Base-by-base conservation (phyloP, 2,329 filamentous ascomycete genomes). In the Fusarium sp. region DNA sequence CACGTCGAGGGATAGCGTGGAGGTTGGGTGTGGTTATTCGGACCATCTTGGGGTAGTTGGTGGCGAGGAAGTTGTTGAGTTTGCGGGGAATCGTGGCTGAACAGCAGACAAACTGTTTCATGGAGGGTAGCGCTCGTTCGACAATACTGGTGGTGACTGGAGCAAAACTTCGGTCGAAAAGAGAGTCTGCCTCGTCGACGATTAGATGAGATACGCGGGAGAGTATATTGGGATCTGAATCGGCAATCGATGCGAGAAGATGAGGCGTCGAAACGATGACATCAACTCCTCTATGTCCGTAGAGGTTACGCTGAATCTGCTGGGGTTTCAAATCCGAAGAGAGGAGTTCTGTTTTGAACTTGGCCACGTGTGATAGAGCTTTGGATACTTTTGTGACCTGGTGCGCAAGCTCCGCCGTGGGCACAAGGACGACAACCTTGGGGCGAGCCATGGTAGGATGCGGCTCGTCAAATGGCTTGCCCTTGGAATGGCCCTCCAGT, bases 21-120 rank as follows among this genome's bases (percentile, higher is more conserved):
- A 99, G 88, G 78, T 98, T 98, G 1, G 96, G 96, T 1, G 96
- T 99, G 3, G 95, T 95, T 70, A 99, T 91, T 68, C 96, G 92
- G 49, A 87, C 85, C 83, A 97, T 94, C 75, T 93, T 87, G 1
- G 96, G 95, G 81, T 95, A 98, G 71, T 91, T 91, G 69, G 90
- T 89, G 58, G 90, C 89, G n/a, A 99, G 88, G 80, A 93, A 94
- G 73, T 89, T 91, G 84, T 99, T 96, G 23, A 99, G 88, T 75
- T 93, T 93, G 72, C 92, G 90, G 4, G 97, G 96, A 69, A 99
- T 98, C 10, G 96, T 99, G 57, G 96, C 96, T 7, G 95, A 98
- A 85, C 96, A 99, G 72, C 98, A 89, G 51, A 99, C 87, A 29
- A 99, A 87, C 79, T 97, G 93, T 78, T 94, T 90, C 51, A 98